Percentiles rank a stretch among this genome's conserved stretches.
phyloP scores from a whole-genome alignment of 768 basidiomycete genomes.

The Pisolithus sp. region DNA sequence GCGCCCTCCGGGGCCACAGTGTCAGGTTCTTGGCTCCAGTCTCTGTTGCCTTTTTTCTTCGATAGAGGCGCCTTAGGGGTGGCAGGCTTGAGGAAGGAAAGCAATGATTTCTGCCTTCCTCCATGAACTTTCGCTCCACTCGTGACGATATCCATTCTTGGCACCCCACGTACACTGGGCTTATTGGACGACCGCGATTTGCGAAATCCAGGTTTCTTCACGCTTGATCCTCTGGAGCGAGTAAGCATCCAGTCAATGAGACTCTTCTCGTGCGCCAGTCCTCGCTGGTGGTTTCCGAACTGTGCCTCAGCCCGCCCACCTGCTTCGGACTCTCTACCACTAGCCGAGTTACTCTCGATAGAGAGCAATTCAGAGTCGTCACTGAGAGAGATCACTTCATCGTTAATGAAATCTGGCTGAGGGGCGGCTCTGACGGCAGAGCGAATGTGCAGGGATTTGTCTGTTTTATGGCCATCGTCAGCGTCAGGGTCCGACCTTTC shows the following conservation, averaged over 20 bases:
- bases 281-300: slow-evolving; percentile 20
- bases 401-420: background rate
- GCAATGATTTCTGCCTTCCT: slow-evolving; percentile 32
- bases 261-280: slow-evolving; percentile 33
- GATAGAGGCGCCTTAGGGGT: slow-evolving; percentile 2
- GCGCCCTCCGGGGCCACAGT: slow-evolving; percentile 4
- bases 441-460: slow-evolving; percentile 9
- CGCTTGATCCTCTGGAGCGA: slow-evolving; percentile 27
- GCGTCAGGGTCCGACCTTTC: slow-evolving; percentile 11
- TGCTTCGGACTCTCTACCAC: slow-evolving; percentile 24
- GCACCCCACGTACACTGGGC: slow-evolving; percentile 4
- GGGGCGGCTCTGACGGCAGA: slow-evolving; percentile 15
- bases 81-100: slow-evolving; percentile 28
- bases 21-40: slow-evolving; percentile 7
- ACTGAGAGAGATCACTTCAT: slow-evolving; percentile 19
- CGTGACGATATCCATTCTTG: slow-evolving; percentile 34
- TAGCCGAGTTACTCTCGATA: slow-evolving; percentile 11
- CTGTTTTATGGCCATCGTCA: background rate
- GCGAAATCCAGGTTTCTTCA: slow-evolving; percentile 13
- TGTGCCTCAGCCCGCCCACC: slow-evolving; percentile 30
- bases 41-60: slow-evolving; percentile 5
- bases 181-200: slow-evolving; percentile 9
- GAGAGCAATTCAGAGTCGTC: slow-evolving; percentile 9
- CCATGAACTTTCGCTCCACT: slow-evolving; percentile 29
- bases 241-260: slow-evolving; percentile 69